phyloP scores from a whole-genome alignment of 371 early-diverging fungal genomes.

The Mycotypha africana region DNA sequence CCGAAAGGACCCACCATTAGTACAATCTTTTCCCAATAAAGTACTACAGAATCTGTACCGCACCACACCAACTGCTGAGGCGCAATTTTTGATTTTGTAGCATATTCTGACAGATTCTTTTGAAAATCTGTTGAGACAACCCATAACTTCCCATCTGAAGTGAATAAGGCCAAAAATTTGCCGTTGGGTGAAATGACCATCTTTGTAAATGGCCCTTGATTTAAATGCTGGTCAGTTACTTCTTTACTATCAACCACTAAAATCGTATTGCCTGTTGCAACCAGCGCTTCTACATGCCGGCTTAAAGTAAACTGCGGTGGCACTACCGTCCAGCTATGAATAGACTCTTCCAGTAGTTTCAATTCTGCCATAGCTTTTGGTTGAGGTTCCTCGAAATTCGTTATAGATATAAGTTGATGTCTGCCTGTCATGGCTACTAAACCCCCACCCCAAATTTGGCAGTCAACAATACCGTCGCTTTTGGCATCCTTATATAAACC shows the following conservation, averaged over 20 bases:
- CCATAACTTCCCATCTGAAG: constrained; percentile 76
- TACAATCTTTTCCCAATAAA: constrained; percentile 79
- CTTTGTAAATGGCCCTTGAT: constrained; percentile 85
- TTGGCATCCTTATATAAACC: constrained; percentile 61
- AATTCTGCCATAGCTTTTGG: constrained; percentile 77
- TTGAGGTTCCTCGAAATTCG: constrained; percentile 81
- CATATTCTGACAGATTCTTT: constrained; percentile 82
- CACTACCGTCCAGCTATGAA: constrained; percentile 86
- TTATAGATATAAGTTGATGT: constrained; percentile 73
- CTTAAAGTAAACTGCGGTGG: constrained; percentile 86
- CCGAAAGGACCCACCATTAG: constrained; percentile 93
- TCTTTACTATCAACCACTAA: constrained; percentile 76
- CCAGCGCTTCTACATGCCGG: constrained; percentile 84
- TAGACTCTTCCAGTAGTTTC: constrained; percentile 58
- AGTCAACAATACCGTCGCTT: constrained; percentile 74
- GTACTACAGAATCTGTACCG: constrained; percentile 90
- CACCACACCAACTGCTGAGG: constrained; percentile 92
- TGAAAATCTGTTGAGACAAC: constrained; percentile 95
- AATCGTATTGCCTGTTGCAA: constrained; percentile 75
- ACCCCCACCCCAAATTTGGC: constrained; percentile 84
- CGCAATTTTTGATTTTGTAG: constrained; percentile 59
- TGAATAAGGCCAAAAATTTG: constrained; percentile 84
- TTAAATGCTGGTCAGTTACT: constrained; percentile 80
- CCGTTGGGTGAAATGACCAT: constrained; percentile 93
- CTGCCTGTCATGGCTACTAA: constrained; percentile 86